phyloP scores from a whole-genome alignment of 192 early-diverging fungal genomes.

The Gryganskiella cystojenkinii region DNA sequence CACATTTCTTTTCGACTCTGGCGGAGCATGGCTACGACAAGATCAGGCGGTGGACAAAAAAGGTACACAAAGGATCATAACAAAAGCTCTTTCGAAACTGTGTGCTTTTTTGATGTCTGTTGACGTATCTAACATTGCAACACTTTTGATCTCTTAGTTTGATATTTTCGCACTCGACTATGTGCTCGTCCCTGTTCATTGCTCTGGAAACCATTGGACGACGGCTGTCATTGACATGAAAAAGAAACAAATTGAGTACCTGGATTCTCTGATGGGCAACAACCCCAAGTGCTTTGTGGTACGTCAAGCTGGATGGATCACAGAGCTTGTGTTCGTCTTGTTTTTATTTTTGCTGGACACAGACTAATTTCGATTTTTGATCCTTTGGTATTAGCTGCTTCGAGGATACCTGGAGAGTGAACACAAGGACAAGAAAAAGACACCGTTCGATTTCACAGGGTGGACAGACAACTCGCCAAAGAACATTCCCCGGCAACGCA shows the following conservation, averaged over 20 bases:
- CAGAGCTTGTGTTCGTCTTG: background rate
- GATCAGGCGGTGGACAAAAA: conserved; percentile 87
- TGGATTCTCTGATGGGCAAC: conserved; percentile 83
- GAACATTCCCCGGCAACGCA: conserved; percentile 84
- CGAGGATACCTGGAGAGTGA: conserved; percentile 79
- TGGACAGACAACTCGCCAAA: conserved; percentile 74
- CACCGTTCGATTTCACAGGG: conserved; percentile 64
- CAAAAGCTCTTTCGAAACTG: no score
- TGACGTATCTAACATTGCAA: background rate
- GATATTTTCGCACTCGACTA: conserved; percentile 84
- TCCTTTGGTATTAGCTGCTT: conserved; percentile 53
- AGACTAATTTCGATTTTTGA: background rate
- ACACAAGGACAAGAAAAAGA: conserved; percentile 75
- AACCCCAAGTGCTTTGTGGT: conserved; percentile 65
- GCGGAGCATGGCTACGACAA: conserved; percentile 73
- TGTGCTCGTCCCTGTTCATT: conserved; percentile 87
- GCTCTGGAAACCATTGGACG: conserved; percentile 63
- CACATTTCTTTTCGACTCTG: conserved; percentile 88
- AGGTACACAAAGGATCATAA: no score
- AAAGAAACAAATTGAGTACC: conserved; percentile 76
- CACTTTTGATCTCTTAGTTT: conserved; percentile 37
- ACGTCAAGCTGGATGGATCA: no score
- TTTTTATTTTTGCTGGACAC: background rate
- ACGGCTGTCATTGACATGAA: conserved; percentile 58
- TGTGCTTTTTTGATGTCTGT: background rate